These are phyloP conservation scores for Globisporangium echinulatum DNA, from an alignment of 352 stramenopile species.

Conservation along the genomic window DNA sequence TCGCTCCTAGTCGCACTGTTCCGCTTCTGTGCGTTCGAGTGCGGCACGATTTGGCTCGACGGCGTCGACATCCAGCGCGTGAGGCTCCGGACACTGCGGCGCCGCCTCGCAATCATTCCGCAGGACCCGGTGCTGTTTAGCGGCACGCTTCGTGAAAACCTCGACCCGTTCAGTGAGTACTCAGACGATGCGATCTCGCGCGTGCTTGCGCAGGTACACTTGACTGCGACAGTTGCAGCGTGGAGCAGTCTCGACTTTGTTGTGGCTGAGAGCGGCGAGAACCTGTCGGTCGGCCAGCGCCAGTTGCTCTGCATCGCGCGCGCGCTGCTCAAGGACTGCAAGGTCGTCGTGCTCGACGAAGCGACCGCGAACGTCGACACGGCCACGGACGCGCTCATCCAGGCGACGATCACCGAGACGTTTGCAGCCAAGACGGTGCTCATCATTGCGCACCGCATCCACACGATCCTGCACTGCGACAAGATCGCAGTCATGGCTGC, in stretches of 20 bases:
- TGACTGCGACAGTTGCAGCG: background rate
- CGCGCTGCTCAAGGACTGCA: constrained; percentile 80
- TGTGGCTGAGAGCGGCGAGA: constrained; percentile 32
- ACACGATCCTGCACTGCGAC: constrained; percentile 95
- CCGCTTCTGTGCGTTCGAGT: constrained; percentile 23
- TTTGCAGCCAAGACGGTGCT: constrained; percentile 87
- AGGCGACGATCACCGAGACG: constrained; percentile 45
- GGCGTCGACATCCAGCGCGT: constrained; percentile 64
- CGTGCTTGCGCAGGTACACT: background rate
- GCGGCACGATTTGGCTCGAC: constrained; percentile 79
- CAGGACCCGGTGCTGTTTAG: constrained; percentile 88
- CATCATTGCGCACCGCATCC: constrained; percentile 93
- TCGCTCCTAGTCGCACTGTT: constrained; percentile 33
- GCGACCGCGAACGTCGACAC: constrained; percentile 90
- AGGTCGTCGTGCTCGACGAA: constrained; percentile 92
- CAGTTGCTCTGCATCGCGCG: constrained; percentile 90
- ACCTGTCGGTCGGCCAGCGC: constrained; percentile 46
- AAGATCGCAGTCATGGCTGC: constrained; percentile 88
- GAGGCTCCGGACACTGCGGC: constrained; percentile 18
- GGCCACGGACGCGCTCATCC: constrained; percentile 41
- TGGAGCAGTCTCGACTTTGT: constrained; percentile 9
- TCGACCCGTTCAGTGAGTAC: constrained; percentile 22
- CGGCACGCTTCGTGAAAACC: background rate
- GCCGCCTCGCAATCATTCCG: constrained; percentile 63
- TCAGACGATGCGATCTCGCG: constrained; percentile 23